Conservation (phyloP, 2,329 filamentous ascomycete species). For the Pseudogymnoascus sp. region DNA sequence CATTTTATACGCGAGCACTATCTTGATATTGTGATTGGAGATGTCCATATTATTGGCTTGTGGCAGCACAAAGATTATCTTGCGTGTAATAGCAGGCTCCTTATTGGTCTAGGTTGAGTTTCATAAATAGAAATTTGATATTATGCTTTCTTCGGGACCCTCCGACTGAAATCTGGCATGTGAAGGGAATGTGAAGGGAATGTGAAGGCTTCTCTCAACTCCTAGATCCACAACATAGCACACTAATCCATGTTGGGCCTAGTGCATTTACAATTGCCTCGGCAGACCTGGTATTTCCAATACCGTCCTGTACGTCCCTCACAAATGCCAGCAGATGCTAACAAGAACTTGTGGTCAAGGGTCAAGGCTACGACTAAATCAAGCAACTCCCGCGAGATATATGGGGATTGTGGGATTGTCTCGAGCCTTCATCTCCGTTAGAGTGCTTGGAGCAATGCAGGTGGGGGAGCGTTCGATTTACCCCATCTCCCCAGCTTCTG, state of each 20-base stretch:
- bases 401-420: neutral
- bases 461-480: neutral
- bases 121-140: neutral
- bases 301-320: neutral
- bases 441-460: neutral
- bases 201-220: neutral
- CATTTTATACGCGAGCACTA: neutral
- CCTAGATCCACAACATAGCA: neutral
- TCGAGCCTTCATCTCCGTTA: neutral
- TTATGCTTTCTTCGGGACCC: neutral
- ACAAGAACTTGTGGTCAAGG: no score
- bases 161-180: neutral
- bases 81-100: neutral
- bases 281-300: neutral
- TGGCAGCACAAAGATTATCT: neutral
- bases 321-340: neutral
- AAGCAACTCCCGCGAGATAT: conserved; percentile 4
- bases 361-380: conserved; percentile 1
- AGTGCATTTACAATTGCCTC: neutral
- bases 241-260: no score
- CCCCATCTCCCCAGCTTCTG: neutral
- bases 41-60: neutral
- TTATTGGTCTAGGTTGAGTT: neutral
- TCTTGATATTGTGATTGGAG: neutral
- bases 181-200: neutral